A percentile compares a stretch with the other conserved stretches of the same genome.
phyloP scores from a whole-genome alignment of 192 early-diverging fungal genomes.

The Backusella circina region DNA sequence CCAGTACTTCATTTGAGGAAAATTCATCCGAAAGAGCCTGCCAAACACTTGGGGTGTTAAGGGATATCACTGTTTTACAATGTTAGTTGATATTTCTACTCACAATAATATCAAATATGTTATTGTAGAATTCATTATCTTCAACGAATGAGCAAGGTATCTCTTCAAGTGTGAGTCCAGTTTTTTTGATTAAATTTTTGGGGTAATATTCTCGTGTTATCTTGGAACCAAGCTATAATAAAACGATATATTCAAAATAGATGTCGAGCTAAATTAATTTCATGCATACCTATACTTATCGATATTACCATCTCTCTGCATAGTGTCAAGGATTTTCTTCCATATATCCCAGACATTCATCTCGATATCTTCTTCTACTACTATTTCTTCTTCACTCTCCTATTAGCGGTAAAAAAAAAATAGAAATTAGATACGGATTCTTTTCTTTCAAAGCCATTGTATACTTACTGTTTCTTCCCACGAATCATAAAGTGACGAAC shows the following conservation, averaged over 20 bases:
- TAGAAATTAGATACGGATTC: neutral
- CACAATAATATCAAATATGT: constrained; percentile 5
- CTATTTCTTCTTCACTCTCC: constrained; percentile 3
- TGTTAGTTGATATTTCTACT: constrained; percentile 4
- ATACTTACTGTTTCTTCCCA: constrained; percentile 1
- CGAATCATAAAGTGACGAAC: too few relatives aligned
- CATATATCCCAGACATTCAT: constrained; percentile 4
- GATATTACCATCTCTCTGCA: constrained; percentile 1
- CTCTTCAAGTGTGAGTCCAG: neutral
- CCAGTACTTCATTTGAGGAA: neutral
- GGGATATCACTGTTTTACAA: neutral
- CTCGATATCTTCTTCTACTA: constrained; percentile 4
- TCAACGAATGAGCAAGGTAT: constrained; percentile 3
- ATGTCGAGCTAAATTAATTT: neutral
- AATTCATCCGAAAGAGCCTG: neutral
- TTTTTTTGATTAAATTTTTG: constrained; percentile 4
- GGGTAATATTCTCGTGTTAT: neutral
- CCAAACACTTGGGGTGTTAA: neutral
- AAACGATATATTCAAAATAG: constrained; percentile 2
- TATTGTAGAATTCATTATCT: constrained; percentile 5
- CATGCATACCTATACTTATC: constrained; percentile 4
- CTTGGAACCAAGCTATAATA: constrained; percentile 2
- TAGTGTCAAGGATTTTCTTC: constrained; percentile 4
- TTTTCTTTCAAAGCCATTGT: constrained; percentile 4
- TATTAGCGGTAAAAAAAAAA: neutral